A percentile compares a stretch with the other conserved stretches of the same genome.
Evolutionary conservation across 192 early-diverging fungal genomes (phyloP).

Genomic region (Rhizophagus prolifer): DNA sequence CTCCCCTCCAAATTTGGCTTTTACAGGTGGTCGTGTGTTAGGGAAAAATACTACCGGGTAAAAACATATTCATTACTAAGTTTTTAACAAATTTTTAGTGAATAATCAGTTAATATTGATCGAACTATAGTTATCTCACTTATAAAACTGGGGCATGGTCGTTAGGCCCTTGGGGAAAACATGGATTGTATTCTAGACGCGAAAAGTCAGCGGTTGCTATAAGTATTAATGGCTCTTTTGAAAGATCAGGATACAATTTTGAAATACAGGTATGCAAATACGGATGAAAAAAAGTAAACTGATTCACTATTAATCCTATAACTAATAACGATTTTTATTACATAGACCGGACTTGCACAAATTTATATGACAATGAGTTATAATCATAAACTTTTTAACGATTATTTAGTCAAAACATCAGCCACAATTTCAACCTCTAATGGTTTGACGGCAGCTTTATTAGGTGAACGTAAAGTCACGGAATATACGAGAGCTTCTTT

Average conservation of each 20-base stretch:
- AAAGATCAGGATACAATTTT: conserved; percentile 43
- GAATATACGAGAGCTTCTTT: conserved; percentile 56
- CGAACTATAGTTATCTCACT: conserved; percentile 67
- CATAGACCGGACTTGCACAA: conserved; percentile 52
- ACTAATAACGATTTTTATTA: neutral
- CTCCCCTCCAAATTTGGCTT: conserved; percentile 64
- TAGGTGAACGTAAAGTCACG: conserved; percentile 56
- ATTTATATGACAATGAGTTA: conserved; percentile 53
- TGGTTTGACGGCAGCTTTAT: conserved; percentile 50
- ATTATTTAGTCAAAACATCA: conserved; percentile 44
- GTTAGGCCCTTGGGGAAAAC: conserved; percentile 63
- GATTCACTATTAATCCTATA: neutral
- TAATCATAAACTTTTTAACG: conserved; percentile 45
- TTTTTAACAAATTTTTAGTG: neutral
- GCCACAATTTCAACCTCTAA: conserved; percentile 49
- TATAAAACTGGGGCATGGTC: conserved; percentile 75
- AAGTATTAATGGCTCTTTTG: conserved; percentile 46
- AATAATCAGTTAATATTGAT: neutral
- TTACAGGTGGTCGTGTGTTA: conserved; percentile 67
- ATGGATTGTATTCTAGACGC: conserved; percentile 36
- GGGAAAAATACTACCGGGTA: conserved; percentile 40
- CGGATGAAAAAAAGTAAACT: neutral
- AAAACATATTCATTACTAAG: neutral
- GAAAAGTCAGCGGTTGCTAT: conserved; percentile 54
- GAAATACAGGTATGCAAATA: conserved; percentile 48